Percentiles rank a stretch among this genome's conserved stretches.
These are phyloP conservation scores for Leishmania guyanensis DNA, from an alignment of 208 protist species.

Conservation along the genomic window DNA sequence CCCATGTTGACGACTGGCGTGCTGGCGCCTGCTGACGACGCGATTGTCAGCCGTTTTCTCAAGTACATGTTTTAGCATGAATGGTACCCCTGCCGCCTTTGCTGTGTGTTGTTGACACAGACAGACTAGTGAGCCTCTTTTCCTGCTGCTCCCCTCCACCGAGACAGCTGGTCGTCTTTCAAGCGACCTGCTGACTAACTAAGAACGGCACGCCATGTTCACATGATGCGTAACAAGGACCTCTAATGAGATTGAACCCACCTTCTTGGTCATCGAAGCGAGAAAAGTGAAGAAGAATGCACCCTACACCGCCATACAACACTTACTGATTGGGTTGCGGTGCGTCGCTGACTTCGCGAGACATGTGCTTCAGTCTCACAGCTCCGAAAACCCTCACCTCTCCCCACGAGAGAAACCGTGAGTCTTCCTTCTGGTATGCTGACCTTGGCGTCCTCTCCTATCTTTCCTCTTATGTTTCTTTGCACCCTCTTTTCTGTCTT, in stretches of 20 bases:
- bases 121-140: background rate
- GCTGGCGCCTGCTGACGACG: slow-evolving; percentile 41
- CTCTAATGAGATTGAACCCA: background rate
- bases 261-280: background rate
- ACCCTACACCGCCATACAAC: background rate
- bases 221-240: background rate
- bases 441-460: background rate
- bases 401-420: background rate
- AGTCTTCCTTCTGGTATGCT: background rate
- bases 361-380: background rate
- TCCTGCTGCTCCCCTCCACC: background rate
- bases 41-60: slow-evolving; percentile 58
- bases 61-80: slow-evolving; percentile 63
- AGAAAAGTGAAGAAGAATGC: background rate
- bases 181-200: background rate
- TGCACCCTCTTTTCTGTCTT: background rate
- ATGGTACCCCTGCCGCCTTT: background rate
- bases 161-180: background rate
- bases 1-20: slow-evolving; percentile 50
- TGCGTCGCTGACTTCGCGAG: slow-evolving; percentile 1
- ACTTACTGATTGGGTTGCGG: background rate
- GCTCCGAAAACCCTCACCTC: background rate
- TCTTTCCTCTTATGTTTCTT: background rate
- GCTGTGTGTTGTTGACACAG: background rate
- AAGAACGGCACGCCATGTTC: background rate